Conservation (phyloP, 768 basidiomycete genomes). For the Lactarius sanguifluus region DNA sequence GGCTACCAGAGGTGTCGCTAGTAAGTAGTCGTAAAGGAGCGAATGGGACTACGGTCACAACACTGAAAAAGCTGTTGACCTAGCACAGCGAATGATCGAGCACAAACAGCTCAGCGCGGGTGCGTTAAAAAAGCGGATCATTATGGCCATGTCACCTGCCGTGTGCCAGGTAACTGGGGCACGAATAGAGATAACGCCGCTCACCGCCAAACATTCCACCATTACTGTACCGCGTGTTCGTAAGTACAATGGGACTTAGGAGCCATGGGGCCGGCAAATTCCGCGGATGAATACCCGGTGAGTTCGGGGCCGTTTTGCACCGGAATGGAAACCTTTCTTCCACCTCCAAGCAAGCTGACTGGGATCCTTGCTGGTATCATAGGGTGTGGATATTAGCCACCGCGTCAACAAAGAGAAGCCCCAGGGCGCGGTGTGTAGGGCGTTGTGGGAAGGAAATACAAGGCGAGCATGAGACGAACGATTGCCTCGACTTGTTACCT, state of each 20-base stretch:
- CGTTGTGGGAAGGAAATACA: neutral
- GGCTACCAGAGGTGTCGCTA: neutral
- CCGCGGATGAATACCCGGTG: neutral
- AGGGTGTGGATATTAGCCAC: neutral
- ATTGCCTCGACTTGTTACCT: neutral
- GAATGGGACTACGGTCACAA: neutral
- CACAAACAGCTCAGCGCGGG: neutral
- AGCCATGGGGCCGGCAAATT: neutral
- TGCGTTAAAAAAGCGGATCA: neutral
- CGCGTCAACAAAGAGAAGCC: neutral
- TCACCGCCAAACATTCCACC: neutral
- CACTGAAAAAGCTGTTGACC: neutral
- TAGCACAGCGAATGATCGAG: neutral
- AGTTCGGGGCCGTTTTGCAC: conserved; percentile 2
- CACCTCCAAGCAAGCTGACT: too few relatives aligned
- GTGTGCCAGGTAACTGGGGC: neutral
- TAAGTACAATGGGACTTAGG: neutral
- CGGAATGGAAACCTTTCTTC: neutral
- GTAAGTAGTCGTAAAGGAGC: neutral
- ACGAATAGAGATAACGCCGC: neutral
- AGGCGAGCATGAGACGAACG: neutral
- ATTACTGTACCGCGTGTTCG: neutral
- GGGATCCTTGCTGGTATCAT: neutral
- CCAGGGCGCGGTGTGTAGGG: neutral
- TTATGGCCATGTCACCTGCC: neutral